A percentile compares a stretch with the other conserved stretches of the same genome.
phyloP scores from a whole-genome alignment of 257 asterid species.

The Ilex aquifolium region DNA sequence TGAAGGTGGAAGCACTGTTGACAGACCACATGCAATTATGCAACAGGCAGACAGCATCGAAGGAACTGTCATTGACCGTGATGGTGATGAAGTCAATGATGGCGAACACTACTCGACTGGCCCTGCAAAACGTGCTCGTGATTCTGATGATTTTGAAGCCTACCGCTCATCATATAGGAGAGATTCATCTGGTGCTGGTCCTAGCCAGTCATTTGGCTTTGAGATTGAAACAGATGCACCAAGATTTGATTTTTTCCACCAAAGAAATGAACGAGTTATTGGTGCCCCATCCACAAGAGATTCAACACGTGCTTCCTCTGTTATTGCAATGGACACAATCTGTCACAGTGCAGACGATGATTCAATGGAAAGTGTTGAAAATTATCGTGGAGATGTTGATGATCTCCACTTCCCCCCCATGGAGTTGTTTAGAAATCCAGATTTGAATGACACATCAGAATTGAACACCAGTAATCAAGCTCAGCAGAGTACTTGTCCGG shows the following conservation, averaged over 20 bases:
- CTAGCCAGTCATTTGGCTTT: slow-evolving; percentile 70
- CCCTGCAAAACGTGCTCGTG: slow-evolving; percentile 85
- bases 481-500: slow-evolving; percentile 88
- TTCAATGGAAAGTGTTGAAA: slow-evolving; percentile 98
- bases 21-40: slow-evolving; percentile 56
- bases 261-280: slow-evolving; percentile 45
- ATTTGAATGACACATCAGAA: slow-evolving; percentile 74
- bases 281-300: slow-evolving; percentile 66
- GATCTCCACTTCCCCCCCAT: slow-evolving; percentile 76
- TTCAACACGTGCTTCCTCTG: slow-evolving; percentile 79
- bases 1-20: slow-evolving; percentile 99
- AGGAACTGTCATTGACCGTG: slow-evolving; percentile 98
- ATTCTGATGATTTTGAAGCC: slow-evolving; percentile 37
- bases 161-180: slow-evolving; percentile 38
- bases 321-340: slow-evolving; percentile 95
- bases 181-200: slow-evolving; percentile 82
- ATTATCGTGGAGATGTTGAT: slow-evolving; percentile 71
- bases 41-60: slow-evolving; percentile 93
- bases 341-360: slow-evolving; percentile 59
- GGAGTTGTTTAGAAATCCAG: slow-evolving; percentile 53
- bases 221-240: slow-evolving; percentile 52
- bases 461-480: slow-evolving; percentile 92
- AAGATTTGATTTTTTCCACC: slow-evolving; percentile 47
- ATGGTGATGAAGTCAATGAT: slow-evolving; percentile 93
- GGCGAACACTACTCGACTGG: slow-evolving; percentile 76